These are phyloP conservation scores for Fusarium robinianum DNA, from an alignment of 2,329 filamentous ascomycete genomes.

Conservation along the genomic window DNA sequence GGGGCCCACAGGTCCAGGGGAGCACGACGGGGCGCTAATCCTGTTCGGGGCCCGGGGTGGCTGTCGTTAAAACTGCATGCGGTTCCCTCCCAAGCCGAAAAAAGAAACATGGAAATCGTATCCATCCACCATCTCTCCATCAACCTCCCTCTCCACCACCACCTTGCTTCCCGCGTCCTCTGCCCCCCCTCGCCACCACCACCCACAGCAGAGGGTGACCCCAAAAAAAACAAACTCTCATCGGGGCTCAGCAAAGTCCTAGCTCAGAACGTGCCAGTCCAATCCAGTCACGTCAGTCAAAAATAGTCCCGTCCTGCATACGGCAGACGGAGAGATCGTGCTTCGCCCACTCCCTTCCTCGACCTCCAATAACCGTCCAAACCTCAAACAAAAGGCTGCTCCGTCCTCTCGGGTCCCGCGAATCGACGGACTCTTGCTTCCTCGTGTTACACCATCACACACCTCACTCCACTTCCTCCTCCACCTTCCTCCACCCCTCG, in stretches of 20 bases:
- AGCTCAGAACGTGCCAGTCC: no score
- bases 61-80: constrained; percentile 31
- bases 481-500: constrained; percentile 9
- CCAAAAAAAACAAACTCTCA: constrained; percentile 15
- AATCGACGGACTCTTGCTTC: constrained; percentile 27
- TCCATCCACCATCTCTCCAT: constrained; percentile 14
- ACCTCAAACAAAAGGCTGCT: no score
- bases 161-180: neutral
- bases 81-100: constrained; percentile 28
- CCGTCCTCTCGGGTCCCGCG: constrained; percentile 12
- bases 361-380: no score
- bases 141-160: constrained; percentile 19
- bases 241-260: constrained; percentile 8
- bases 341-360: no score
- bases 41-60: constrained; percentile 23
- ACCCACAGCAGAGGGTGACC: no score
- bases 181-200: constrained; percentile 20
- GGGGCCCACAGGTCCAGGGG: neutral
- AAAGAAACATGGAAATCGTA: constrained; percentile 27
- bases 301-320: no score
- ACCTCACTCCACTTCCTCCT: constrained; percentile 26
- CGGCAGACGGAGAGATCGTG: no score
- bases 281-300: no score
- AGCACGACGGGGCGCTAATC: constrained; percentile 16
- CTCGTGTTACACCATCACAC: constrained; percentile 25